A percentile compares a stretch with the other conserved stretches of the same genome.
These are phyloP conservation scores for Vigna trinervia DNA, from an alignment of 306 rosid species.

Conservation along the genomic window DNA sequence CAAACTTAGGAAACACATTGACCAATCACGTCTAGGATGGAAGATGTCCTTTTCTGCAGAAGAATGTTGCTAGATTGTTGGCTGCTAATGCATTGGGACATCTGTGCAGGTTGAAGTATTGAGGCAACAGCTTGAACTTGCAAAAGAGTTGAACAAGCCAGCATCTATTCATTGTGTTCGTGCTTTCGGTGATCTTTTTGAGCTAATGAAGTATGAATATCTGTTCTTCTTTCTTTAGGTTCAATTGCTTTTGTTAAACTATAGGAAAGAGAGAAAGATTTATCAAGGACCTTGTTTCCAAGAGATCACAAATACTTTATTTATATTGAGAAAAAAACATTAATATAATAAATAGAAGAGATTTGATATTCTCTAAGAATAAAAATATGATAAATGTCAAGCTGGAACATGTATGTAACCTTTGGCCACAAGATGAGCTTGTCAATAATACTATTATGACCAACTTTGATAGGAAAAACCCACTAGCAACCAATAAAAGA, in stretches of 20 bases:
- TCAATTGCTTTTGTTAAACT: neutral
- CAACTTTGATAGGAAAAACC: too few relatives aligned
- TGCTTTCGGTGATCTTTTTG: conserved; percentile 89
- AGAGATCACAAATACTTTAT: too few relatives aligned
- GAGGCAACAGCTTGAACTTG: conserved; percentile 82
- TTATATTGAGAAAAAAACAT: too few relatives aligned
- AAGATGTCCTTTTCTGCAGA: conserved; percentile 14
- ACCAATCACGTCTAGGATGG: neutral
- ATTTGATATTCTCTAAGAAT: too few relatives aligned
- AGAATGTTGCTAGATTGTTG: conserved; percentile 38
- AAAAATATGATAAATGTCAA: too few relatives aligned
- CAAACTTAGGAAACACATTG: neutral
- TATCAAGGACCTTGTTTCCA: too few relatives aligned
- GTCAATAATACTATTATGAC: too few relatives aligned
- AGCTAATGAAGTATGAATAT: conserved; percentile 74
- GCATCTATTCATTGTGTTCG: conserved; percentile 90
- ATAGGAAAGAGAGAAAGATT: too few relatives aligned
- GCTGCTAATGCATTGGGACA: conserved; percentile 30
- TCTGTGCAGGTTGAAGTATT: conserved; percentile 73
- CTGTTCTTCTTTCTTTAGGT: conserved; percentile 19
- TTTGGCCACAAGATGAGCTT: too few relatives aligned
- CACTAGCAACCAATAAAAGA: too few relatives aligned
- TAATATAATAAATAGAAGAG: too few relatives aligned
- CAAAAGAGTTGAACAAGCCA: conserved; percentile 74
- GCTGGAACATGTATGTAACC: too few relatives aligned